Evolutionary conservation across 1,284 basidiomycete genomes (phyloP).

Genomic region (Moesziomyces sp.): DNA sequence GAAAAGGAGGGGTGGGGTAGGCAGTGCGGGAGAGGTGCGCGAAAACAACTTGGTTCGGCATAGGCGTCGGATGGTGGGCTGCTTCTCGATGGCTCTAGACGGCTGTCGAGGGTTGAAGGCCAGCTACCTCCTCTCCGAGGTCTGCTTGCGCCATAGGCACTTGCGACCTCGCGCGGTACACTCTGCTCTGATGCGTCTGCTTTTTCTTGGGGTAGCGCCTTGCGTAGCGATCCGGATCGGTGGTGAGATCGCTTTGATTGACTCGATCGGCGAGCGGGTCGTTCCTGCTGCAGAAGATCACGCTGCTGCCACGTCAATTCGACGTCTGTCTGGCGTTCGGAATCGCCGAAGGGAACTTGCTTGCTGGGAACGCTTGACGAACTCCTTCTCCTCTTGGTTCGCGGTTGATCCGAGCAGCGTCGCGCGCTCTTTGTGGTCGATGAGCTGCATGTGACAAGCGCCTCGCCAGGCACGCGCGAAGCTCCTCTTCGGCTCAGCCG

Average conservation of each 20-base stretch:
- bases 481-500: slow-evolving; percentile 2
- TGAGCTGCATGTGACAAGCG: no score
- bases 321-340: not conserved
- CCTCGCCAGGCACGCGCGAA: no score
- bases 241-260: slow-evolving; percentile 3
- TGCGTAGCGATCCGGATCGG: not conserved
- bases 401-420: no score
- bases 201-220: no score
- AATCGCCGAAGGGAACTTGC: not conserved
- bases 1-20: slow-evolving; percentile 23
- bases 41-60: slow-evolving; percentile 30
- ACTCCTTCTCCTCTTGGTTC: slow-evolving; percentile 1
- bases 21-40: slow-evolving; percentile 21
- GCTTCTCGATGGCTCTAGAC: no score
- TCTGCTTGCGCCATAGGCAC: no score
- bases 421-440: no score
- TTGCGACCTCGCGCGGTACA: no score
- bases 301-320: slow-evolving; percentile 26
- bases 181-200: no score
- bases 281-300: slow-evolving; percentile 6
- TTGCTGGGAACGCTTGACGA: not conserved
- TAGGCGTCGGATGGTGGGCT: slow-evolving; percentile 2
- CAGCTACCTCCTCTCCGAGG: no score
- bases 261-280: not conserved
- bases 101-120: no score